phyloP scores from a whole-genome alignment of 306 rosid species.

The Quercus alba region DNA sequence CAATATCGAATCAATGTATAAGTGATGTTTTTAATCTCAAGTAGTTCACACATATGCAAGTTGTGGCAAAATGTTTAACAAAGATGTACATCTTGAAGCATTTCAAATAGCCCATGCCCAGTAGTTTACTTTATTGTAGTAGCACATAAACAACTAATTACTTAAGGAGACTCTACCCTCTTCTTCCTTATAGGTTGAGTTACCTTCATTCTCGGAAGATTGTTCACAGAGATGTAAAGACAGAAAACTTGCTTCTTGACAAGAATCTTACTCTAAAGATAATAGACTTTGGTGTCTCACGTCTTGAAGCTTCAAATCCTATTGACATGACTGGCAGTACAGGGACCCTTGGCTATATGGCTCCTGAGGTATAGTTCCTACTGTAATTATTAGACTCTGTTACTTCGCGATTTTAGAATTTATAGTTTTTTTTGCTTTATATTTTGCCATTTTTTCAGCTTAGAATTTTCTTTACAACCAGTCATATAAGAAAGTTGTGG shows the following conservation, averaged over 20 bases:
- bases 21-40: too few relatives aligned
- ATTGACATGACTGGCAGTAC: slow-evolving; percentile 8
- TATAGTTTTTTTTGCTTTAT: neutral
- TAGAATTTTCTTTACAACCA: neutral
- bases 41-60: too few relatives aligned
- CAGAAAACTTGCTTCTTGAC: slow-evolving; percentile 6
- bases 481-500: too few relatives aligned
- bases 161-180: neutral
- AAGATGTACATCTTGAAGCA: neutral
- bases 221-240: slow-evolving; percentile 3
- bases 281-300: neutral
- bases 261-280: neutral
- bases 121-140: neutral
- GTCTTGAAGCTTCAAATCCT: neutral
- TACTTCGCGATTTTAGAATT: neutral
- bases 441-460: neutral
- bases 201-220: neutral
- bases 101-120: neutral
- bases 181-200: neutral
- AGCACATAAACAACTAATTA: neutral
- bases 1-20: too few relatives aligned
- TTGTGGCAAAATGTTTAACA: too few relatives aligned
- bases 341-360: neutral
- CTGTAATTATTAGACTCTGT: neutral
- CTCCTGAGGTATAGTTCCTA: neutral